These are phyloP conservation scores for Macrolepiota fuliginosa DNA, from an alignment of 768 basidiomycete species.

Conservation along the genomic window DNA sequence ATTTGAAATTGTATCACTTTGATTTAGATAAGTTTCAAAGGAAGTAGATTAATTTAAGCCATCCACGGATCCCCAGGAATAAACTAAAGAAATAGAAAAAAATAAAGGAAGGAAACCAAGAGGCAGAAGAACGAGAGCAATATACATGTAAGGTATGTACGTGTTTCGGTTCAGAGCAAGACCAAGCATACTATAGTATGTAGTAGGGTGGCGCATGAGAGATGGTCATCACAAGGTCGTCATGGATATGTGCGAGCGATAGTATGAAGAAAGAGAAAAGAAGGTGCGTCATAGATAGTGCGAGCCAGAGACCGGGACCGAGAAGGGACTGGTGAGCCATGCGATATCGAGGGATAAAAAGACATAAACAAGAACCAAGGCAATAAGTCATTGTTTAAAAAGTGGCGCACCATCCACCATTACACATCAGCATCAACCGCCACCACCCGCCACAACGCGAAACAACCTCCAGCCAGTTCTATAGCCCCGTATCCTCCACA, in stretches of 20 bases:
- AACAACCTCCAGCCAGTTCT: neutral
- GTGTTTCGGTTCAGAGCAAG: neutral
- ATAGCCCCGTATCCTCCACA: slow-evolving; percentile 9
- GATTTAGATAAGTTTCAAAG: too few species aligned
- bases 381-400: slow-evolving; percentile 11
- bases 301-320: neutral
- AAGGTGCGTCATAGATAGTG: neutral
- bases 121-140: neutral
- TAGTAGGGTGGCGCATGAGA: neutral
- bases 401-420: neutral
- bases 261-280: neutral
- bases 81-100: neutral
- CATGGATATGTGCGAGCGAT: neutral
- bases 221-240: neutral
- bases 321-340: slow-evolving; percentile 3
- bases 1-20: neutral
- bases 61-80: neutral
- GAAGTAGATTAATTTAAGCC: neutral
- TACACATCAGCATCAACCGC: neutral
- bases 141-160: neutral
- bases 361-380: slow-evolving; percentile 12
- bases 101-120: neutral
- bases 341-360: neutral
- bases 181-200: neutral
- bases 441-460: neutral